Evolutionary conservation across 768 basidiomycete species (phyloP).

Genomic region (Roridomyces roridus): DNA sequence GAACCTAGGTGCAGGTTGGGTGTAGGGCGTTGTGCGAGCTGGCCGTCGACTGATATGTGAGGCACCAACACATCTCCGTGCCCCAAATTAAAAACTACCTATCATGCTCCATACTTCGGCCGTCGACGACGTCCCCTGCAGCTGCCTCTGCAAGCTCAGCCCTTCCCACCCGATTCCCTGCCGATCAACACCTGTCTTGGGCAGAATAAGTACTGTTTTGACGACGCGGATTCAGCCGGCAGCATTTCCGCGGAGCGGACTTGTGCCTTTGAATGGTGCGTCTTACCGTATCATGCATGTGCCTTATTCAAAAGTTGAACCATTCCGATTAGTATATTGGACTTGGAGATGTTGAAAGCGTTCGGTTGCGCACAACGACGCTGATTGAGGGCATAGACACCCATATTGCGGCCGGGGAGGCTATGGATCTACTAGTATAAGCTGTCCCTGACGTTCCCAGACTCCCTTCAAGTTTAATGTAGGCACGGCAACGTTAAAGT

Average conservation of each 20-base stretch:
- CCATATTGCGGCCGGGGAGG: too few species aligned
- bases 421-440: too few species aligned
- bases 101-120: too few species aligned
- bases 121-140: not conserved
- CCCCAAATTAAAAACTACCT: too few species aligned
- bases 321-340: not conserved
- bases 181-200: not conserved
- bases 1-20: too few species aligned
- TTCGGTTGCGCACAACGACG: not conserved
- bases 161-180: constrained; percentile 2
- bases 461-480: not conserved
- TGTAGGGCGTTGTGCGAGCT: too few species aligned
- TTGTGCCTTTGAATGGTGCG: not conserved
- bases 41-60: too few species aligned
- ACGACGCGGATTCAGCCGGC: not conserved
- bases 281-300: not conserved
- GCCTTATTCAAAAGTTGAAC: not conserved
- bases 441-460: too few species aligned
- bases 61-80: too few species aligned
- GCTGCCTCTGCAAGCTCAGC: not conserved
- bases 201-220: constrained; percentile 9
- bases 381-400: constrained; percentile 2
- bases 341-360: not conserved
- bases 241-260: not conserved
- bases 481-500: not conserved